These are phyloP conservation scores for Dujonia santamariae DNA, from an alignment of 1,139 yeast genomes.

Conservation along the genomic window DNA sequence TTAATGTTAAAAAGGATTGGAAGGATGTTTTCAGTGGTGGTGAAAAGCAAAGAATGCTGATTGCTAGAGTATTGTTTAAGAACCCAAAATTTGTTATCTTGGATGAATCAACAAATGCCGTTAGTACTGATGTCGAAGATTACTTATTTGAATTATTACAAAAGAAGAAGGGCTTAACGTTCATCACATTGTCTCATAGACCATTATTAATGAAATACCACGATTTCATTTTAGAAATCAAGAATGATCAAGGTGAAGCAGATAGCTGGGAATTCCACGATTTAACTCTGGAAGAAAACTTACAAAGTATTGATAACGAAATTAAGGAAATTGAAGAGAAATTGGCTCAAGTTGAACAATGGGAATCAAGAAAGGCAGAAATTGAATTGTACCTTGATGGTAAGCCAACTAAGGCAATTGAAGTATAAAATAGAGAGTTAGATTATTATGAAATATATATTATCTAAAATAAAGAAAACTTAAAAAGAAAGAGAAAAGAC, in stretches of 20 bases:
- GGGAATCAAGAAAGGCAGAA: conserved; percentile 50
- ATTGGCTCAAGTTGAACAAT: conserved; percentile 47
- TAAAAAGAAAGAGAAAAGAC: not conserved
- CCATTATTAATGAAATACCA: conserved; percentile 86
- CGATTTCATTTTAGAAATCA: conserved; percentile 66
- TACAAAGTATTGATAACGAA: conserved; percentile 62
- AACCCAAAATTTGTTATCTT: conserved; percentile 78
- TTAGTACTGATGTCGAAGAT: conserved; percentile 89
- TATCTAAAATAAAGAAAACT: not conserved
- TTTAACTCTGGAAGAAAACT: conserved; percentile 58
- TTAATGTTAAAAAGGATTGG: conserved; percentile 74
- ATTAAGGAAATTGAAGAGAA: conserved; percentile 58
- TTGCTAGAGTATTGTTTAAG: conserved; percentile 83
- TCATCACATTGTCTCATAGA: conserved; percentile 82
- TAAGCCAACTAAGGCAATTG: conserved; percentile 10
- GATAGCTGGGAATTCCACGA: conserved; percentile 43
- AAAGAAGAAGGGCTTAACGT: conserved; percentile 60
- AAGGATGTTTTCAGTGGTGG: conserved; percentile 92
- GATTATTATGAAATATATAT: not conserved
- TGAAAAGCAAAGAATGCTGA: conserved; percentile 87
- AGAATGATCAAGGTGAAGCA: conserved; percentile 41
- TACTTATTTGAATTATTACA: conserved; percentile 76
- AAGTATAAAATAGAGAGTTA: not conserved
- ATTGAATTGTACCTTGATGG: conserved; percentile 45
- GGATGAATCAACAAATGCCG: conserved; percentile 94